Conservation (phyloP, 495 filamentous ascomycete genomes). For the Saxophila tyrrhenica region DNA sequence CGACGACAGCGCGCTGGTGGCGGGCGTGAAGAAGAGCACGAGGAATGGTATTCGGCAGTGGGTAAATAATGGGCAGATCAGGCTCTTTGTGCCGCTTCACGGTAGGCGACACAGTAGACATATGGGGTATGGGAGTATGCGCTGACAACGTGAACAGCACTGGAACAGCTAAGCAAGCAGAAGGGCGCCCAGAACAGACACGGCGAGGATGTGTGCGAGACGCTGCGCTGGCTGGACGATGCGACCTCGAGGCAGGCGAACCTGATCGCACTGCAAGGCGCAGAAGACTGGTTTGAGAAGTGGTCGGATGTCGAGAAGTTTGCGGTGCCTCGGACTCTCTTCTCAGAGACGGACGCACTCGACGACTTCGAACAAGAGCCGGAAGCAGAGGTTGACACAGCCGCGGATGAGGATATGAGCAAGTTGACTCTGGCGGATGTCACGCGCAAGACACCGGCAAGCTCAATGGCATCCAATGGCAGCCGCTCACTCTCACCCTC, state of each 20-base stretch:
- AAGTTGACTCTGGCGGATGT: conserved; percentile 43
- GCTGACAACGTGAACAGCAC: conserved; percentile 33
- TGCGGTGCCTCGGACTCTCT: conserved; percentile 34
- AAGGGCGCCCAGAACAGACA: conserved; percentile 46
- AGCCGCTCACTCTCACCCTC: conserved; percentile 36
- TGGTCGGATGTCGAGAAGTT: conserved; percentile 56
- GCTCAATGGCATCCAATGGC: conserved; percentile 40
- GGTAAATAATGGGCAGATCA: conserved; percentile 51
- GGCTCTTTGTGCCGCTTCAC: conserved; percentile 56
- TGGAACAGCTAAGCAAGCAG: conserved; percentile 42
- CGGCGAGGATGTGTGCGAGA: conserved; percentile 52
- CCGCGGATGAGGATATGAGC: conserved; percentile 38
- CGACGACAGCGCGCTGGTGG: conserved; percentile 60
- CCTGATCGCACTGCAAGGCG: conserved; percentile 42
- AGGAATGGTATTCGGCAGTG: conserved; percentile 50
- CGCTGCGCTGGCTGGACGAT: conserved; percentile 51
- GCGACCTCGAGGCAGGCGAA: conserved; percentile 42
- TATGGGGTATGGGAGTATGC: neutral
- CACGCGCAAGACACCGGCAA: conserved; percentile 37
- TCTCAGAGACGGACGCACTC: conserved; percentile 22
- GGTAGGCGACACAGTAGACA: conserved; percentile 36
- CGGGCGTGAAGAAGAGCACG: conserved; percentile 49
- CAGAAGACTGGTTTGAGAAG: conserved; percentile 44
- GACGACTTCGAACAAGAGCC: conserved; percentile 34
- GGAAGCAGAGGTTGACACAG: conserved; percentile 39